Evolutionary conservation across 2,329 filamentous ascomycete genomes (phyloP).

Genomic region (Tetracladium maxilliforme): DNA sequence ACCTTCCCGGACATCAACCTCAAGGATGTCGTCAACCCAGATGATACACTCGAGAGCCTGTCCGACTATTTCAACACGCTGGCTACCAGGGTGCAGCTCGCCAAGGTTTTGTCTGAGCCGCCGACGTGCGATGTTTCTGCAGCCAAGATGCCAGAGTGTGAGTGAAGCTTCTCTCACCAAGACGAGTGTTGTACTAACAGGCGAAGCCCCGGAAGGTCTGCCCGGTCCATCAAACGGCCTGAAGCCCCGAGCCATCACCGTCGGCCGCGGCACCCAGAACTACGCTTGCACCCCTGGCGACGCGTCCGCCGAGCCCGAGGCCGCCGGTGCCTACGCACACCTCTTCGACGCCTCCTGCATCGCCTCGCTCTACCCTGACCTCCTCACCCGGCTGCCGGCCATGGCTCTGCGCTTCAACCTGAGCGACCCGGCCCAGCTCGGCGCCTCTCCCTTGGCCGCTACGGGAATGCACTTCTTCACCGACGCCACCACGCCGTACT

Average conservation of each 20-base stretch:
- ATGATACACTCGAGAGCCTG: constrained; percentile 26
- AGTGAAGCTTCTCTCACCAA: constrained; percentile 9
- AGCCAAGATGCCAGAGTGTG: constrained; percentile 34
- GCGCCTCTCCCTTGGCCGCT: constrained; percentile 45
- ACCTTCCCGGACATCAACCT: constrained; percentile 30
- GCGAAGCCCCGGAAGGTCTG: constrained; percentile 39
- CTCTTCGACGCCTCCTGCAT: constrained; percentile 84
- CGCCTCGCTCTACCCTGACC: constrained; percentile 50
- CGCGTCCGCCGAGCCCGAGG: constrained; percentile 42
- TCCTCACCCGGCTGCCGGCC: constrained; percentile 48
- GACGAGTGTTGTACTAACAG: constrained; percentile 8
- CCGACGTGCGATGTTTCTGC: constrained; percentile 39
- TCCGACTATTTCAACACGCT: constrained; percentile 47
- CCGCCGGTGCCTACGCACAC: constrained; percentile 61
- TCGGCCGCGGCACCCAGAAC: constrained; percentile 85
- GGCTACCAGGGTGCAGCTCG: constrained; percentile 35
- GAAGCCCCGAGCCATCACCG: constrained; percentile 59
- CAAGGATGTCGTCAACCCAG: too few relatives aligned
- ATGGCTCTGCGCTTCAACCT: constrained; percentile 56
- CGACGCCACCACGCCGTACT: constrained; percentile 56
- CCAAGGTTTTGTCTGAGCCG: constrained; percentile 21
- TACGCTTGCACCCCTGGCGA: constrained; percentile 66
- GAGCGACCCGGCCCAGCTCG: constrained; percentile 19
- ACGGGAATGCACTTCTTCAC: constrained; percentile 75
- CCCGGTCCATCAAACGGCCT: constrained; percentile 45